Percentiles rank a stretch among this genome's conserved stretches.
Evolutionary conservation across 345 rosid genomes (phyloP).

Genomic region (Salix exigua): DNA sequence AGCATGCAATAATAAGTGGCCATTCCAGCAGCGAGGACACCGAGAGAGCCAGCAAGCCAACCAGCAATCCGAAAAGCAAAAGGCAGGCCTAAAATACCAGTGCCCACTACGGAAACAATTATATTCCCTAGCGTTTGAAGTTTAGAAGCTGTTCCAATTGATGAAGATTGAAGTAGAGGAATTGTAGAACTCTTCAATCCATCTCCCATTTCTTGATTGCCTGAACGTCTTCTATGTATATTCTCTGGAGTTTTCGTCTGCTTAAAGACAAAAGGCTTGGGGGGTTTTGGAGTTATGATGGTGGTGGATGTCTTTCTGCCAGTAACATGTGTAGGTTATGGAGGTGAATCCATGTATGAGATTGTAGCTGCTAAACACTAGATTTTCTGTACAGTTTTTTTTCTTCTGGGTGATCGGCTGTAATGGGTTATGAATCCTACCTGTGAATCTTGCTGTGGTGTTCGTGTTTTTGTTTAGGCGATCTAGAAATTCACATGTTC

Average conservation of each 20-base stretch:
- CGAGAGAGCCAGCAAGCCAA: slow-evolving; percentile 77
- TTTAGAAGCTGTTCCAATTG: slow-evolving; percentile 50
- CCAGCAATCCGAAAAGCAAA: slow-evolving; percentile 86
- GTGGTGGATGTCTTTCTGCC: too few species aligned
- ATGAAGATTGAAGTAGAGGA: slow-evolving; percentile 14
- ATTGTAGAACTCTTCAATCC: not conserved
- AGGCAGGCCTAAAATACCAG: slow-evolving; percentile 89
- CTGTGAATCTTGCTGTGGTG: too few species aligned
- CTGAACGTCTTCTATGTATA: not conserved
- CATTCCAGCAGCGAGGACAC: slow-evolving; percentile 52
- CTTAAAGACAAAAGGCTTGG: not conserved
- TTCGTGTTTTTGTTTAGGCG: too few species aligned
- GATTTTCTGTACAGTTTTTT: too few species aligned
- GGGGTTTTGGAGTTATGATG: not conserved
- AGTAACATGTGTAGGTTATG: too few species aligned
- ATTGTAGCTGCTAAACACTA: too few species aligned
- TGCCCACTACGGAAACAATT: slow-evolving; percentile 83
- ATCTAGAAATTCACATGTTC: too few species aligned
- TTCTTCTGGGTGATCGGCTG: too few species aligned
- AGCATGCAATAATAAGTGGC: slow-evolving; percentile 92
- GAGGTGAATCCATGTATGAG: too few species aligned
- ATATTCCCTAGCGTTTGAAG: slow-evolving; percentile 86
- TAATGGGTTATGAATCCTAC: too few species aligned
- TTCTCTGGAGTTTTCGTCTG: not conserved
- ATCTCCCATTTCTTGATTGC: slow-evolving; percentile 6